Base-by-base conservation (phyloP, 495 filamentous ascomycete species). In the Aspergillus nidulans region DNA sequence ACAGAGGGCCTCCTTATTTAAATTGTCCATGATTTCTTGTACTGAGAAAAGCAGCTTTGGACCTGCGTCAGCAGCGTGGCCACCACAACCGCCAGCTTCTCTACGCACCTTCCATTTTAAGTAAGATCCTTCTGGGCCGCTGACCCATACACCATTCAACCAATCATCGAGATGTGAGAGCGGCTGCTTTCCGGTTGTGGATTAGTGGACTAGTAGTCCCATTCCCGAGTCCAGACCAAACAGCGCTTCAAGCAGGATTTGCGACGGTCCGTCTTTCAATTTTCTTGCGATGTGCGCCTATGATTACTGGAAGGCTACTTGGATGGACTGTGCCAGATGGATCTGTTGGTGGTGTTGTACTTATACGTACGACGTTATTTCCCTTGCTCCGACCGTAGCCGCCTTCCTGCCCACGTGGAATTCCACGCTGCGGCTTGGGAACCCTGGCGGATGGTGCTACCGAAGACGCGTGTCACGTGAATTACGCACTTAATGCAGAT, bases 401-500 rank as follows among this genome's bases (percentile, higher is more conserved):
- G 32, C 32, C 54, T 47, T 54, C 34, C 24, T 28, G 23, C 59
- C 59, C 59, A 61, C 55, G 59, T 57, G 58, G 58, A 51, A 43
- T 25, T 47, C 47, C 57, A 49, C 36, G 26, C 19, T 48, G 58
- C 3, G 36, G 13, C 36, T 34, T 34, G 30, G 23, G 30, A 61
- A 65, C 42, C 52, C 50, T 45, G 19, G 23, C 6, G 9, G 48
- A 39, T 40, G 32, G 32, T 26, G 30, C 36, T 21, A 44, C 38
- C 28, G 47, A 61, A 48, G 36, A 55, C 42, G 15, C n/a, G 19
- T 44, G 52, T 46, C 57, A 62, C 54, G 52, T 61, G 44, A 50
- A 53, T 49, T 42, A 62, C 58, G 60, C 60, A 53, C 50, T 63
- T 56, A 45, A 56, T 53, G 60, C 53, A 43, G 60, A 62, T 62